Base-by-base conservation (phyloP, 148 eudicot species). In the Vaccinium vitisidaea region DNA sequence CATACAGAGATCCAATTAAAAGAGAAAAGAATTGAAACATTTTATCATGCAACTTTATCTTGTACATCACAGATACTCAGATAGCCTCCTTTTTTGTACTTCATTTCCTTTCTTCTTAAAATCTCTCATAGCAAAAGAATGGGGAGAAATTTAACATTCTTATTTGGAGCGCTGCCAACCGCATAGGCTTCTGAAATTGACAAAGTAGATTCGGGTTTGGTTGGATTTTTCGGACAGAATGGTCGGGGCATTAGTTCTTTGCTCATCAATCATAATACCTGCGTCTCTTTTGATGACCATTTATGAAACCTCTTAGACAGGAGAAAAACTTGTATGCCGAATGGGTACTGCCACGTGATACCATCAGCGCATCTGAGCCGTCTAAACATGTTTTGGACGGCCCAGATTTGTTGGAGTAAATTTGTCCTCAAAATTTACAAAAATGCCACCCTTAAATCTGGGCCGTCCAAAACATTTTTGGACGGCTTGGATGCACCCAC, bases 121-220 rank as follows among this genome's bases (percentile, higher is more conserved):
- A 23, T 46, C 43, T 32, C 14, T 79, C 16, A 6, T 27, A 39
- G 15, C 23, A 46, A 49, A 49, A 43, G 14, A 18, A 65, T 59
- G 53, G 23, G 58, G 16, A 81, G n/a, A 15, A 15, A 4, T 32
- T 11, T 19, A 59, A 23, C 19, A 55, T 15, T 55, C 58, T 2
- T 55, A 14, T 13, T 15, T 0, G 5, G 4, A 55, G 58, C 58
- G 18, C 18, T 12, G 58, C 18, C 58, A 55, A 55, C 16, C 14
- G n/a, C 71, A 65, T 30, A 65, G 25, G 71, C 71, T 65, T 65
- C 71, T n/a, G 73, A 67, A 67, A 67, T 67, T 9, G 15, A 67
- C 36, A 67, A 14, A 25, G 32, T 10, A 67, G 36, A 67, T 67
- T 67, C 4, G 14, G 15, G 15, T 23, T 27, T 27, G 18, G 74